Evolutionary conservation across 2,329 filamentous ascomycete species (phyloP).

Genomic region (Fusarium abutilonis): DNA sequence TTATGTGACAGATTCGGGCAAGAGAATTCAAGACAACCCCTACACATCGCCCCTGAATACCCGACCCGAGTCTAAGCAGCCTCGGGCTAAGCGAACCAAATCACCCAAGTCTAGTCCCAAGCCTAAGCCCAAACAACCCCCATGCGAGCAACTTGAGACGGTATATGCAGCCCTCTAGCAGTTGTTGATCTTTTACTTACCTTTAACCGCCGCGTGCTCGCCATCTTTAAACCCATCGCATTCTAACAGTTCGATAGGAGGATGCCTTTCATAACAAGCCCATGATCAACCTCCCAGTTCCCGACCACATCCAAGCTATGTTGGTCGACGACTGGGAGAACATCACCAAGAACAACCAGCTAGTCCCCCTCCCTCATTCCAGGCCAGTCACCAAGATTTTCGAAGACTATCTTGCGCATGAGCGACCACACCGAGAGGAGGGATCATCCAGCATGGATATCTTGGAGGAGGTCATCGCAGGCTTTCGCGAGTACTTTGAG

Average conservation of each 20-base stretch:
- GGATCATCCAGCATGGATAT: constrained; percentile 82
- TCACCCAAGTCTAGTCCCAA: constrained; percentile 13
- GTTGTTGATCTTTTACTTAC: neutral
- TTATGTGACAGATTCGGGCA: constrained; percentile 27
- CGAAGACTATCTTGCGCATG: constrained; percentile 79
- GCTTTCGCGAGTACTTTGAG: constrained; percentile 93
- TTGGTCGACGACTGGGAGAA: constrained; percentile 99
- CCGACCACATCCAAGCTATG: constrained; percentile 89
- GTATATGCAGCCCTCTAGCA: constrained; percentile 24
- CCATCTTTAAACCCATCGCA: neutral
- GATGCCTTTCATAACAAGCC: constrained; percentile 86
- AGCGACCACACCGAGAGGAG: constrained; percentile 70
- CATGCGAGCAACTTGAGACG: constrained; percentile 20
- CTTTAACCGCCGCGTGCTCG: neutral
- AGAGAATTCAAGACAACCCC: constrained; percentile 11
- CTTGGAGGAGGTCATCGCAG: constrained; percentile 86
- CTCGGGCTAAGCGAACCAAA: constrained; percentile 16
- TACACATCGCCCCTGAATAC: constrained; percentile 20
- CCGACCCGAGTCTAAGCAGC: constrained; percentile 13
- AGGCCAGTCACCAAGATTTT: constrained; percentile 81
- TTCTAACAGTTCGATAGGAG: constrained; percentile 67
- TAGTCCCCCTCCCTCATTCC: constrained; percentile 83
- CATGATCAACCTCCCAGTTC: constrained; percentile 85
- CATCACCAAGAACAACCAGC: constrained; percentile 91
- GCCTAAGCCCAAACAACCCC: constrained; percentile 16